Conservation (phyloP, 768 basidiomycete genomes). For the Galerina marginata region DNA sequence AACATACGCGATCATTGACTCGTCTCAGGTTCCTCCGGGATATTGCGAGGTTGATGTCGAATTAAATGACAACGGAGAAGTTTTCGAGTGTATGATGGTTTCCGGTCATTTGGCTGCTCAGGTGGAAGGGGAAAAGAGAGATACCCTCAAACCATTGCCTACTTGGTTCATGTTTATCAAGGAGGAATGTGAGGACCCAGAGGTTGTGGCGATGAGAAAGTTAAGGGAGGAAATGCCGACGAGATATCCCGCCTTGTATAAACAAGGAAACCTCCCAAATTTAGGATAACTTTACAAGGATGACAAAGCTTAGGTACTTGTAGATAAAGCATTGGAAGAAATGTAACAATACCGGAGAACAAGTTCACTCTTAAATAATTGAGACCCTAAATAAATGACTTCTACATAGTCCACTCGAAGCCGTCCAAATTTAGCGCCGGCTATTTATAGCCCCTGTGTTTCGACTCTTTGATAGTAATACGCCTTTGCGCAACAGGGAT, state of each 20-base stretch:
- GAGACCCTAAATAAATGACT: too few species aligned
- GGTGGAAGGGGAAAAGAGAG: background rate
- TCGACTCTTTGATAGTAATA: background rate
- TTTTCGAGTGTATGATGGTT: too few species aligned
- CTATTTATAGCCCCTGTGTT: background rate
- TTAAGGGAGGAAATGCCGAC: background rate
- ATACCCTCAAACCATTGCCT: background rate
- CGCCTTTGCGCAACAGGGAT: too few species aligned
- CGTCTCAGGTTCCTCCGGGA: background rate
- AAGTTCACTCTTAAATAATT: too few species aligned
- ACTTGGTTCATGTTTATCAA: background rate
- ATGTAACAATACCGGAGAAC: too few species aligned
- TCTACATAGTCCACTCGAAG: too few species aligned
- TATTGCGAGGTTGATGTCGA: background rate
- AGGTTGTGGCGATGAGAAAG: too few species aligned
- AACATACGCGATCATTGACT: background rate
- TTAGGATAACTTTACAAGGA: too few species aligned
- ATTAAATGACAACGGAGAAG: background rate
- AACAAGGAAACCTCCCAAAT: too few species aligned
- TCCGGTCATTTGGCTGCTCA: background rate
- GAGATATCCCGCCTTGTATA: too few species aligned
- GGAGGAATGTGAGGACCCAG: background rate
- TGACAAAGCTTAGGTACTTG: too few species aligned
- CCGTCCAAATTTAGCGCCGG: background rate
- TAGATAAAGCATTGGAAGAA: too few species aligned